phyloP scores from a whole-genome alignment of 495 filamentous ascomycete genomes.

The Xylaria sp. region DNA sequence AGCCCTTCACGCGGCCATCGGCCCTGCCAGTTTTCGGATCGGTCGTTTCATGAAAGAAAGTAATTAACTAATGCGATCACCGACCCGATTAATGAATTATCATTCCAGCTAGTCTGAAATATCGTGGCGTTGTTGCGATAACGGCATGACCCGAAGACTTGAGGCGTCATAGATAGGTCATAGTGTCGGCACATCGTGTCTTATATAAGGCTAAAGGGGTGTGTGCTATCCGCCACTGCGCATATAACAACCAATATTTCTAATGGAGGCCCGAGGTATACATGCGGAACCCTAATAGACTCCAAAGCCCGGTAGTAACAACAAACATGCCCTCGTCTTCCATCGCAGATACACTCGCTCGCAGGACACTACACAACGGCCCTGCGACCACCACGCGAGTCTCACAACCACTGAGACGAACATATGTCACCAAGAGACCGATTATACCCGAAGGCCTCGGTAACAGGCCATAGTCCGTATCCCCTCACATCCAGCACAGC shows the following conservation, averaged over 20 bases:
- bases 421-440: conserved; percentile 19
- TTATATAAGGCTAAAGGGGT: not conserved
- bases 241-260: not conserved
- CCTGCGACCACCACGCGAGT: not conserved
- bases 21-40: not conserved
- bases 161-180: conserved; percentile 25
- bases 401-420: not conserved
- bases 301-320: not conserved
- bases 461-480: conserved; percentile 16
- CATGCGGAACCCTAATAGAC: not conserved
- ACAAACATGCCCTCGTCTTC: conserved; percentile 11
- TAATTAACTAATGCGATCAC: not conserved
- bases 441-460: conserved; percentile 12
- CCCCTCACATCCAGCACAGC: not conserved
- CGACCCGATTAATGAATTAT: not conserved
- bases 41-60: not conserved
- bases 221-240: not conserved
- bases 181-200: not conserved
- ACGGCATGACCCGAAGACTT: not conserved
- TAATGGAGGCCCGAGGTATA: not conserved
- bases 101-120: not conserved
- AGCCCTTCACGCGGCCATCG: conserved; percentile 14
- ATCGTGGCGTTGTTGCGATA: not conserved
- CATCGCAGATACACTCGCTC: conserved; percentile 29
- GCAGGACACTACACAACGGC: conserved; percentile 7